Conservation (phyloP, 1,139 yeast genomes). For the Yamadazyma taylorii region DNA sequence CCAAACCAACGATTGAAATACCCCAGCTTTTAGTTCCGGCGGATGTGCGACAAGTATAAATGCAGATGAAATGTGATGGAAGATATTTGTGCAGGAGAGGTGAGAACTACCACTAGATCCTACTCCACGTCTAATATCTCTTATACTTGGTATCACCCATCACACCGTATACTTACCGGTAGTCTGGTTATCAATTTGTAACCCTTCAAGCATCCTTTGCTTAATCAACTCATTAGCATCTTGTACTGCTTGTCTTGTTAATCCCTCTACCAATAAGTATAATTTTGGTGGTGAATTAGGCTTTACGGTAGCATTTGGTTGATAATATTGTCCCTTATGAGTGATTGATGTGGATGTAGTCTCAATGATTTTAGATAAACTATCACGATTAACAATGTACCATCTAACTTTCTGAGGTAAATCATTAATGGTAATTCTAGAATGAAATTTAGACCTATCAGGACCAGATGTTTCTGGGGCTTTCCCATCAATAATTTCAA, state of each 20-base stretch:
- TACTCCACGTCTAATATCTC: too few relatives aligned
- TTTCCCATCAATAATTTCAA: conserved; percentile 52
- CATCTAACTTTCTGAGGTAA: conserved; percentile 83
- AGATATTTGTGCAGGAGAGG: too few relatives aligned
- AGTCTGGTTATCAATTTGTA: conserved; percentile 42
- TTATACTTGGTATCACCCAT: conserved; percentile 1
- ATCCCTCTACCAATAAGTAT: conserved; percentile 78
- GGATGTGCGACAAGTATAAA: not conserved
- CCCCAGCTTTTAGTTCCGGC: too few relatives aligned
- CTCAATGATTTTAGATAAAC: conserved; percentile 65
- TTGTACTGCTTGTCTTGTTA: conserved; percentile 59
- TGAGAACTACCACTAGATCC: too few relatives aligned
- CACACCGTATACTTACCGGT: conserved; percentile 45
- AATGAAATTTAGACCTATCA: conserved; percentile 64
- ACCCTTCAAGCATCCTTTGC: conserved; percentile 59
- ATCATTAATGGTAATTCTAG: conserved; percentile 79
- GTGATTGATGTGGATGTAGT: conserved; percentile 79
- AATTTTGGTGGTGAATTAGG: conserved; percentile 61
- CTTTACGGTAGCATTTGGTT: conserved; percentile 46
- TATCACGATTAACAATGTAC: conserved; percentile 73
- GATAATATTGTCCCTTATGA: conserved; percentile 76
- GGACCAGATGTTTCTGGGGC: conserved; percentile 65
- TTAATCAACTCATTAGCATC: conserved; percentile 68
- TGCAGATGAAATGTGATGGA: conserved; percentile 3
- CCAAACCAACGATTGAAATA: too few relatives aligned